Conservation (phyloP, 106 monocot species). For the Iris macrosiphon region DNA sequence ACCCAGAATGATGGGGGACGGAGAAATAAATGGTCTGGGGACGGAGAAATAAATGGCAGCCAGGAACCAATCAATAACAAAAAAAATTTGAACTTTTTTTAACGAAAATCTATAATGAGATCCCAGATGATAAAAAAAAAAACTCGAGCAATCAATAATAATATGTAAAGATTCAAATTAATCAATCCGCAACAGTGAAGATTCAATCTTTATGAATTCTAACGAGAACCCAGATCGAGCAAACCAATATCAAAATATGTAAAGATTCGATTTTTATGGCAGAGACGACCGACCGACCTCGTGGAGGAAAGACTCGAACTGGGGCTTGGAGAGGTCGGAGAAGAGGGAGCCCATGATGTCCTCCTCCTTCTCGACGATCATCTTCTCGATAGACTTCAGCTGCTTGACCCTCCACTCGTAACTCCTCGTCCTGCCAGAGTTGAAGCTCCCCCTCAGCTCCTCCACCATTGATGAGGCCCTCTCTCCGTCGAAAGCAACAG, state of each 20-base stretch:
- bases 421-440: slow-evolving; percentile 36
- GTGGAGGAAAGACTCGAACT: slow-evolving; percentile 43
- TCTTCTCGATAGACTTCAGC: slow-evolving; percentile 26
- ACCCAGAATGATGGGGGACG: neutral
- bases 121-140: no score
- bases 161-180: no score
- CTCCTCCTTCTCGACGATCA: slow-evolving; percentile 49
- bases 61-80: no score
- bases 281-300: slow-evolving; percentile 24
- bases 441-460: slow-evolving; percentile 37
- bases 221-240: no score
- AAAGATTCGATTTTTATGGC: no score
- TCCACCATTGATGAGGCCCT: slow-evolving; percentile 26
- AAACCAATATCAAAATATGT: no score
- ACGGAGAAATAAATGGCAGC: no score
- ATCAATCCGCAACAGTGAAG: no score
- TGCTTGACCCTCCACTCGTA: slow-evolving; percentile 55
- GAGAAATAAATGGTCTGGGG: neutral
- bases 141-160: no score
- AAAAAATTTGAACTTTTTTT: no score
- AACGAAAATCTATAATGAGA: no score
- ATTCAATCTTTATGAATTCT: no score
- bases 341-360: slow-evolving; percentile 46
- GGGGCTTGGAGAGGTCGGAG: slow-evolving; percentile 51
- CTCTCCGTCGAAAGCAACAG: slow-evolving; percentile 8